Evolutionary conservation across 768 basidiomycete species (phyloP).

Genomic region (Trametes villosa): DNA sequence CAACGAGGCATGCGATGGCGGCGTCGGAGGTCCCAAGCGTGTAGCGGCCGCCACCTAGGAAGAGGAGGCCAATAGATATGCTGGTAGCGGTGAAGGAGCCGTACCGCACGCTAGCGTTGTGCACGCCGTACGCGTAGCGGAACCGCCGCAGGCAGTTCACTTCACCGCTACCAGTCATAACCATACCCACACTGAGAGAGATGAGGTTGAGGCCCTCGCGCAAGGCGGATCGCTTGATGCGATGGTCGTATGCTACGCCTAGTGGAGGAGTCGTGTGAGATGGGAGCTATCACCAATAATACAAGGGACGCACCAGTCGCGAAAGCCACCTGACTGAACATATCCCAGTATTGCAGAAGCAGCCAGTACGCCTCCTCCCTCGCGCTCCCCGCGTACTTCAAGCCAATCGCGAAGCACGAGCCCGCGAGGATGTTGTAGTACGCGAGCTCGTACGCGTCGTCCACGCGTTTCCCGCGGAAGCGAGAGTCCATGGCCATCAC

Average conservation of each 20-base stretch:
- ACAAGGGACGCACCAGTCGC: conserved; percentile 57
- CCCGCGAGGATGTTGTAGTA: conserved; percentile 92
- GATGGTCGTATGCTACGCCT: conserved; percentile 85
- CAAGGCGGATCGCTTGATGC: conserved; percentile 85
- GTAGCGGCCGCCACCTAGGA: conserved; percentile 91
- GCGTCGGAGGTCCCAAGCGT: conserved; percentile 92
- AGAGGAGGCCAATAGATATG: conserved; percentile 87
- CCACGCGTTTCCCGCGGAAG: conserved; percentile 51
- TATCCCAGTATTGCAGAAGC: conserved; percentile 81
- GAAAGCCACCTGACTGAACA: conserved; percentile 72
- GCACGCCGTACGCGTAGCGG: conserved; percentile 88
- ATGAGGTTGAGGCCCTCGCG: conserved; percentile 89
- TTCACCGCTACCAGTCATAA: conserved; percentile 98
- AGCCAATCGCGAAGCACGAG: conserved; percentile 86
- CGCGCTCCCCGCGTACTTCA: conserved; percentile 95
- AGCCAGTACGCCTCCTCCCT: conserved; percentile 85
- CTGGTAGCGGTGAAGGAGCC: conserved; percentile 91
- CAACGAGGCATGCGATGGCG: conserved; percentile 86
- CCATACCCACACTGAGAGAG: conserved; percentile 84
- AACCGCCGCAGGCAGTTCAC: conserved; percentile 86
- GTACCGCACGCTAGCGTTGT: conserved; percentile 73
- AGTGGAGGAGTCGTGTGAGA: conserved; percentile 4
- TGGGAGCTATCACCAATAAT: background rate
- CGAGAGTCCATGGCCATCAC: conserved; percentile 58
- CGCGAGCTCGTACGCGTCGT: conserved; percentile 83